A percentile compares a stretch with the other conserved stretches of the same genome.
phyloP scores from a whole-genome alignment of 495 filamentous ascomycete species.

The Pyrenula aspistea region DNA sequence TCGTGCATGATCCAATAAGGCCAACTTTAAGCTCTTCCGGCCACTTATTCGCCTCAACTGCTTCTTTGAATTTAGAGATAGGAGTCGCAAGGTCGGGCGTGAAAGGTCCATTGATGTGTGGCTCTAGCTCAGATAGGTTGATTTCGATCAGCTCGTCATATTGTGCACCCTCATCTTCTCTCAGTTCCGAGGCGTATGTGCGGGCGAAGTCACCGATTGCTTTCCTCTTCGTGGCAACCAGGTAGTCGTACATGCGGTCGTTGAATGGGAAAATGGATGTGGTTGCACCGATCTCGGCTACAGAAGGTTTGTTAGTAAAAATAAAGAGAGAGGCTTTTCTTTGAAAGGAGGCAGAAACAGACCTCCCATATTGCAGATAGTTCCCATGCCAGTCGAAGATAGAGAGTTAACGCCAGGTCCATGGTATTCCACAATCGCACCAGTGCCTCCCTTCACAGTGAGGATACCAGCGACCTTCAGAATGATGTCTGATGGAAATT shows the following conservation, averaged over 20 bases:
- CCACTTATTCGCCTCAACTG: conserved; percentile 90
- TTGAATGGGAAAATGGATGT: conserved; percentile 99
- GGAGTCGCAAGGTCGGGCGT: conserved; percentile 98
- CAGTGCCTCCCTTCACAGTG: conserved; percentile 97
- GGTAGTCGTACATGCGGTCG: conserved; percentile 93
- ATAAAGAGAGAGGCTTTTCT: no score
- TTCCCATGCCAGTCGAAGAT: conserved; percentile 57
- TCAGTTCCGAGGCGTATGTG: conserved; percentile 72
- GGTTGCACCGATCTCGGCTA: conserved; percentile 82
- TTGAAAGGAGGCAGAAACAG: no score
- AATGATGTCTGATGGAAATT: conserved; percentile 61
- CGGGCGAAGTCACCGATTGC: conserved; percentile 85
- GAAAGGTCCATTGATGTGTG: conserved; percentile 98
- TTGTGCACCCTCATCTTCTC: conserved; percentile 83
- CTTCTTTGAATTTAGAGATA: conserved; percentile 92
- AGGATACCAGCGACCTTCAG: conserved; percentile 95
- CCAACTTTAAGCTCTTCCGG: conserved; percentile 96
- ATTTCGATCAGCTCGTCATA: conserved; percentile 96
- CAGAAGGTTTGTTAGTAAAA: conserved; percentile 8
- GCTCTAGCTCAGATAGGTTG: conserved; percentile 89
- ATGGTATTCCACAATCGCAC: conserved; percentile 91
- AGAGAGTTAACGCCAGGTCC: conserved; percentile 69
- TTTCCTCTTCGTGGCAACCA: conserved; percentile 81
- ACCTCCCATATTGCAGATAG: conserved; percentile 70
- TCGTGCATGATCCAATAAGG: conserved; percentile 96